A percentile compares a stretch with the other conserved stretches of the same genome.
These are phyloP conservation scores for Clathrus columnatus DNA, from an alignment of 768 basidiomycete species.

Conservation along the genomic window DNA sequence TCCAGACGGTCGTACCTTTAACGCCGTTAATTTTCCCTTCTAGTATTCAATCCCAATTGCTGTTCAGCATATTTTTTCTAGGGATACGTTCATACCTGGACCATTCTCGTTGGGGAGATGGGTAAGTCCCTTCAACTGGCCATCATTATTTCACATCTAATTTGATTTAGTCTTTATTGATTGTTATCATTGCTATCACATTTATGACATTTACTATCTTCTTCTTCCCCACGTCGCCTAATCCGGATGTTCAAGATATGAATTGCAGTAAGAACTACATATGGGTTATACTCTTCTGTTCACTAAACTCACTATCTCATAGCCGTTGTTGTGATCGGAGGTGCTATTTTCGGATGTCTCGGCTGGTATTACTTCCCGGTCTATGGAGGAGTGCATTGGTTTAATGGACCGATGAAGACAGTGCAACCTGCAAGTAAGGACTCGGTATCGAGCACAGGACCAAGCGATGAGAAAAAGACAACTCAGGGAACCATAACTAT, in stretches of 20 bases:
- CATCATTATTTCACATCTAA: neutral
- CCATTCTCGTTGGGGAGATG: constrained; percentile 38
- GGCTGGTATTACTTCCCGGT: constrained; percentile 54
- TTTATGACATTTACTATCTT: constrained; percentile 65
- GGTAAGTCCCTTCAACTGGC: constrained; percentile 21
- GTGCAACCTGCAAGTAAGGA: constrained; percentile 24
- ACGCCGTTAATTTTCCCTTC: constrained; percentile 8
- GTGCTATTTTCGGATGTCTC: constrained; percentile 45
- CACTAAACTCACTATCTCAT: neutral
- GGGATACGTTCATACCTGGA: constrained; percentile 36
- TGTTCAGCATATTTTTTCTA: constrained; percentile 38
- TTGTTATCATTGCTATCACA: constrained; percentile 42
- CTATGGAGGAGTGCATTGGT: constrained; percentile 68
- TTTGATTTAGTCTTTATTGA: constrained; percentile 40
- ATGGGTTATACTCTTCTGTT: neutral
- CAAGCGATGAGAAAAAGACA: neutral
- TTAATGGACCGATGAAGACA: constrained; percentile 54
- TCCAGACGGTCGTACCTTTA: too few relatives aligned
- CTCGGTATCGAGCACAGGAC: neutral
- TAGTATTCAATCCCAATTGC: constrained; percentile 41
- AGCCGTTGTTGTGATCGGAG: constrained; percentile 51
- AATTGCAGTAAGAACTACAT: constrained; percentile 39
- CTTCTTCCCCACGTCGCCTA: constrained; percentile 51
- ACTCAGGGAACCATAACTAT: too few relatives aligned
- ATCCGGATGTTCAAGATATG: constrained; percentile 42